These are phyloP conservation scores for Turnera subulata DNA, from an alignment of 345 rosid species.

Conservation along the genomic window DNA sequence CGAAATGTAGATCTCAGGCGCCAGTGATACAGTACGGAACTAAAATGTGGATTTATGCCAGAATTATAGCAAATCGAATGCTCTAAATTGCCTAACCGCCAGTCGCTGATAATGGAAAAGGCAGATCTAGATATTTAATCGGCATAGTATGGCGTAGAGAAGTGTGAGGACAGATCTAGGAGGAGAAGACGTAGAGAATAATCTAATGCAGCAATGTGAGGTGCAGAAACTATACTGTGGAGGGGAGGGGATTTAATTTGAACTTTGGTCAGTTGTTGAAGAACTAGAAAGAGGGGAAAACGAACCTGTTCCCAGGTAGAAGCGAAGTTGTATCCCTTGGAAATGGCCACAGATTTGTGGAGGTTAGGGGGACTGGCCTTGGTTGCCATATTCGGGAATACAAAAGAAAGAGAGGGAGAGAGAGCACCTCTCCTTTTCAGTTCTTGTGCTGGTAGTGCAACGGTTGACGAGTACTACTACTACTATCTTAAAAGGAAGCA, in stretches of 20 bases:
- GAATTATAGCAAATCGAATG: not conserved
- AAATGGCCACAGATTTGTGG: constrained; percentile 74
- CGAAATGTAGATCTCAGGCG: not conserved
- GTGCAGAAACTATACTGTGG: too few species aligned
- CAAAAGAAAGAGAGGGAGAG: not conserved
- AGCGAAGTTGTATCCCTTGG: constrained; percentile 90
- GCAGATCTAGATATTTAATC: not conserved
- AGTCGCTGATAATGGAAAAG: not conserved
- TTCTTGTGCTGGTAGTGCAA: not conserved
- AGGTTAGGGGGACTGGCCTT: constrained; percentile 46
- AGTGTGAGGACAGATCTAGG: not conserved
- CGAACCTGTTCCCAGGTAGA: constrained; percentile 95
- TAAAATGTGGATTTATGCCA: not conserved
- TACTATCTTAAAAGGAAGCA: too few species aligned
- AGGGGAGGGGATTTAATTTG: too few species aligned
- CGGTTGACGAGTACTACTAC: not conserved
- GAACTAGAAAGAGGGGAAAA: too few species aligned
- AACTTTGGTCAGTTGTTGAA: too few species aligned
- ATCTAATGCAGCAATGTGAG: not conserved
- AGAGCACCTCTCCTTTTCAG: too few species aligned
- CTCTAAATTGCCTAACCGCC: not conserved
- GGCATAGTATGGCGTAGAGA: too few species aligned
- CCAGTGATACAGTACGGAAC: not conserved
- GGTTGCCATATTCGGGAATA: constrained; percentile 38
- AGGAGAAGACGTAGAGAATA: not conserved